Base-by-base conservation (phyloP, 164 flowering plant genomes). In the Chloranthus sessilifolius region DNA sequence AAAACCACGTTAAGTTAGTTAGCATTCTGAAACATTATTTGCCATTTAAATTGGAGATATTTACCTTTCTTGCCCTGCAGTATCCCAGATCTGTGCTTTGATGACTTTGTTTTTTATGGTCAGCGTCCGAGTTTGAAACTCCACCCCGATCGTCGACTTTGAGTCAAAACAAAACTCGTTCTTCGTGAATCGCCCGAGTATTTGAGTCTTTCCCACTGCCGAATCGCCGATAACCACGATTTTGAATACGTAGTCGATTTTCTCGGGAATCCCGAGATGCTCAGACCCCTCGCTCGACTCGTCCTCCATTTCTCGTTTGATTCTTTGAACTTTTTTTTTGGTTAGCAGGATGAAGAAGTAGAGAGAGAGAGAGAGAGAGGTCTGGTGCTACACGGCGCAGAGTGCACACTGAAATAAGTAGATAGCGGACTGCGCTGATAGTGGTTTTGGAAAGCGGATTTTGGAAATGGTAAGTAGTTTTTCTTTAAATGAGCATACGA, bases 81-180 rank as follows among this genome's bases (percentile, higher is more conserved):
- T 83, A 59, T 83, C 86, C 91, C 91, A 83, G 79, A 83, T 84
- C 81, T 81, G 89, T 3, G 88, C 88, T 49, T 85, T 85, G 74
- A 85, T 68, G 70, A 78, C 48, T 55, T 83, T 86, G 60, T 61
- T 63, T 1, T 73, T 60, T 45, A 86, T 74, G 41, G 62, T 60
- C 41, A 81, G 27, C 0, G 89, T 80, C 17, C 90, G 51, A 17
- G 89, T 78, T 59, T 80, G 89, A 62, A 85, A 82, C 74, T 85
- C 95, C 46, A 85, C 95, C 0, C 95, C 89, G 21, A 85, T 82
- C 10, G 87, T 85, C 26, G 95, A 80, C 55, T 83, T 83, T 0
- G 92, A 83, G 52, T 84, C 88, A 5, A 84, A 68, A 48, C 72
- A 67, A 62, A 84, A 84, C 61, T 79, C 78, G 17, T 81, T 73